A percentile compares a stretch with the other conserved stretches of the same genome.
Conservation (phyloP, 352 stramenopile genomes). For the Globisporangium solare region DNA sequence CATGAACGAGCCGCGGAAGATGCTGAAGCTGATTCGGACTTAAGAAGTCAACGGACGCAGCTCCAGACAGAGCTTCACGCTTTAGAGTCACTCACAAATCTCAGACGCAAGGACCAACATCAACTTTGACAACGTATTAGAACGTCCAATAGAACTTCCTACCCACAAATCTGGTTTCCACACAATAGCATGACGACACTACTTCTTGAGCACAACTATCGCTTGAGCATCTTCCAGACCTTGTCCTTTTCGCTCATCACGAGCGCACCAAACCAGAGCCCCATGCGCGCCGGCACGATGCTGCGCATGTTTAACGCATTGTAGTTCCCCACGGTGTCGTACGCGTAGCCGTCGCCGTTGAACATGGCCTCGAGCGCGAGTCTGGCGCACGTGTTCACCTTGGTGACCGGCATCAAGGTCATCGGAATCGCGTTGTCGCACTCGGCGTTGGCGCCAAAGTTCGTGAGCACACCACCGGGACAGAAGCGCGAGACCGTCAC, state of each 20-base stretch:
- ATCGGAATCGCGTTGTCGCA: constrained; percentile 26
- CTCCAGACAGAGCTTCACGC: neutral
- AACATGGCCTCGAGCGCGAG: constrained; percentile 16
- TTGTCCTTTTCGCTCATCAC: neutral
- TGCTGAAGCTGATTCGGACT: constrained; percentile 6
- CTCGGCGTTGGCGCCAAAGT: constrained; percentile 42
- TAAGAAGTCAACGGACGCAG: neutral
- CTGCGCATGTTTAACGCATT: constrained; percentile 5
- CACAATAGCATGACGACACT: neutral
- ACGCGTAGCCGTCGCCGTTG: constrained; percentile 21
- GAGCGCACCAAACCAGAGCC: constrained; percentile 1
- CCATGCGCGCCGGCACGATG: constrained; percentile 4
- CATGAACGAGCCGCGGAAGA: constrained; percentile 16
- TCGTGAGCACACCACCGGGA: constrained; percentile 57
- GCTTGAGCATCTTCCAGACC: neutral
- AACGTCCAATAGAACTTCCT: too few relatives aligned
- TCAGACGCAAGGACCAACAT: too few relatives aligned
- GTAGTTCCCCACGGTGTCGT: constrained; percentile 37
- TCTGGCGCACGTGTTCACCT: constrained; percentile 12
- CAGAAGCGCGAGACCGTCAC: constrained; percentile 70
- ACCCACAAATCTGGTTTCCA: neutral
- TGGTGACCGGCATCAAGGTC: neutral
- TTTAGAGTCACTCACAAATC: too few relatives aligned
- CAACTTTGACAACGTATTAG: too few relatives aligned
- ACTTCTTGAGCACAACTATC: constrained; percentile 1